Percentiles rank a stretch among this genome's conserved stretches.
These are phyloP conservation scores for Alisma plantagoaquatica DNA, from an alignment of 106 monocot genomes.

Conservation along the genomic window DNA sequence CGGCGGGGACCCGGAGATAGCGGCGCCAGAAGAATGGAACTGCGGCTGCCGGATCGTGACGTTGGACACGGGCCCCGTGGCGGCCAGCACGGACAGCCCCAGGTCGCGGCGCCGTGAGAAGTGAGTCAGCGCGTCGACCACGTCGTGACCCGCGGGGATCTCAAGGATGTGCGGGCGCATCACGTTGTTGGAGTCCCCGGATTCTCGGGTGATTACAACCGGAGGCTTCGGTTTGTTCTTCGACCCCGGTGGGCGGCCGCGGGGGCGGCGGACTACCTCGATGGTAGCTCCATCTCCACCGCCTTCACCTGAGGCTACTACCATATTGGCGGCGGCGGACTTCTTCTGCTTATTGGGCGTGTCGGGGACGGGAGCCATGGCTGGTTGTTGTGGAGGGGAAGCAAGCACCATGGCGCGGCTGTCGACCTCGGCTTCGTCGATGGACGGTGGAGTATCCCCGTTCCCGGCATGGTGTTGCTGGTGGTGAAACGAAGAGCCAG, in stretches of 20 bases:
- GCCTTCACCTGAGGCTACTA: too few relatives aligned
- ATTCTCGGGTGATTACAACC: constrained; percentile 33
- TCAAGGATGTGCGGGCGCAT: constrained; percentile 63
- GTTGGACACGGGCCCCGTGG: constrained; percentile 45
- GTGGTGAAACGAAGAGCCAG: too few relatives aligned
- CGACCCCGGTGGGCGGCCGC: constrained; percentile 61
- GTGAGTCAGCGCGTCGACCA: constrained; percentile 25
- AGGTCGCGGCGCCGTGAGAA: constrained; percentile 38
- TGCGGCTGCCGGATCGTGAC: constrained; percentile 40
- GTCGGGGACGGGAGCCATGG: too few relatives aligned
- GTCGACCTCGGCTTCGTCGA: constrained; percentile 24
- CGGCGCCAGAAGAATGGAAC: neutral
- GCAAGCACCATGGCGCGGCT: too few relatives aligned
- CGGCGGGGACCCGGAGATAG: neutral
- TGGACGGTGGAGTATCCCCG: constrained; percentile 18
- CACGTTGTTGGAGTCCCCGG: constrained; percentile 12
- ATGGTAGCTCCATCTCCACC: constrained; percentile 25
- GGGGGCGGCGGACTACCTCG: constrained; percentile 27
- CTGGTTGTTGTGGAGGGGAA: too few relatives aligned
- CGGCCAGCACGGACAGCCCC: constrained; percentile 50
- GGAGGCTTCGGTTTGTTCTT: constrained; percentile 76
- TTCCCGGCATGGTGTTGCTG: too few relatives aligned
- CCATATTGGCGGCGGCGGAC: too few relatives aligned
- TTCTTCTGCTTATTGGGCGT: constrained; percentile 5
- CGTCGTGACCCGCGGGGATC: constrained; percentile 50